These are phyloP conservation scores for Podila epicladia DNA, from an alignment of 192 early-diverging fungal species.

Conservation along the genomic window DNA sequence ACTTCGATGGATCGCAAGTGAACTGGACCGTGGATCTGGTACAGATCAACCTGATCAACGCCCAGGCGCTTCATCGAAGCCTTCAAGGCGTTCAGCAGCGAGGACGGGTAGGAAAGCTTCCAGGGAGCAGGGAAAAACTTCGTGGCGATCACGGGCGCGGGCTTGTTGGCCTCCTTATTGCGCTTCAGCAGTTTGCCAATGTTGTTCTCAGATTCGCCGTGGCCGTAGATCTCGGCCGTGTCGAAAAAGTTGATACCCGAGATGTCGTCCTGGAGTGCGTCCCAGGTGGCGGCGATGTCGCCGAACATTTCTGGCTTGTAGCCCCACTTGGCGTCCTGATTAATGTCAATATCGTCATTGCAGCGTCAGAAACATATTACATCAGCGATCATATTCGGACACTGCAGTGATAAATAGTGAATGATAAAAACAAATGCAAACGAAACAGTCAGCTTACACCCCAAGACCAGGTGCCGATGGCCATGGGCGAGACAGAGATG, in stretches of 20 bases:
- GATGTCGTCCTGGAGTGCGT: constrained; percentile 27
- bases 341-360: neutral
- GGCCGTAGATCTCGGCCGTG: constrained; percentile 60
- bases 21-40: constrained; percentile 63
- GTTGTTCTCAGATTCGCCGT: constrained; percentile 58
- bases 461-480: constrained; percentile 59
- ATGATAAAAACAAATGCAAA: neutral
- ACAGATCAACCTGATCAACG: constrained; percentile 54
- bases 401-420: neutral
- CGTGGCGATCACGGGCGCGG: constrained; percentile 54
- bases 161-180: constrained; percentile 25
- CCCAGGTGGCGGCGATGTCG: constrained; percentile 53
- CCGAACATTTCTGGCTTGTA: constrained; percentile 54
- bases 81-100: constrained; percentile 54
- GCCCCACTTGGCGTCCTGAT: constrained; percentile 43
- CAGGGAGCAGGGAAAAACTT: constrained; percentile 58
- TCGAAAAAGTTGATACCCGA: constrained; percentile 59
- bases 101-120: constrained; percentile 47
- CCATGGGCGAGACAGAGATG: constrained; percentile 52
- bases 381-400: neutral
- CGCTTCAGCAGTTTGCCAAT: constrained; percentile 41
- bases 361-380: neutral
- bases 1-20: constrained; percentile 58
- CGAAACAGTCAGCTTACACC: constrained; percentile 46
- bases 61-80: constrained; percentile 58